These are phyloP conservation scores for Rubia peregrina DNA, from an alignment of 305 asterid species.

Conservation along the genomic window DNA sequence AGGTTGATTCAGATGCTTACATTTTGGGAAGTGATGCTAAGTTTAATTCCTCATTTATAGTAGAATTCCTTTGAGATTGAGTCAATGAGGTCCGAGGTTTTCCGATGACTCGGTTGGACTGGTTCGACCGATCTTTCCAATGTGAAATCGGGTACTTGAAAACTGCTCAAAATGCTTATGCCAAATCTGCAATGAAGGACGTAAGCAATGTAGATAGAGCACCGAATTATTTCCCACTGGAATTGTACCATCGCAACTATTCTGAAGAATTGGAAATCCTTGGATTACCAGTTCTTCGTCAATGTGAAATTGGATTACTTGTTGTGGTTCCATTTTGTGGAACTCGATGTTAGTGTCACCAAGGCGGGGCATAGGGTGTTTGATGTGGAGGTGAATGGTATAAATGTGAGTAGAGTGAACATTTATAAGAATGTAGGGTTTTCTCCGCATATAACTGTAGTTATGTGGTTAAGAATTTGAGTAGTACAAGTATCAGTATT, in stretches of 20 bases:
- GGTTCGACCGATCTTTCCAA: constrained; percentile 84
- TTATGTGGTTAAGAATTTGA: constrained; percentile 79
- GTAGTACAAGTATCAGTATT: constrained; percentile 51
- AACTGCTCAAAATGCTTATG: constrained; percentile 23
- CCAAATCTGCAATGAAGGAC: constrained; percentile 47
- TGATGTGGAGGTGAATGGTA: constrained; percentile 62
- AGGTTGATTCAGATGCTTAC: too few species aligned
- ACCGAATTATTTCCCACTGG: constrained; percentile 77
- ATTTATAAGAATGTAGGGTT: constrained; percentile 66
- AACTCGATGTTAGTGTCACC: constrained; percentile 66
- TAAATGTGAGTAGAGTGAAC: constrained; percentile 68
- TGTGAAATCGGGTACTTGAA: constrained; percentile 41
- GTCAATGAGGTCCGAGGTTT: constrained; percentile 59
- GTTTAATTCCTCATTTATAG: constrained; percentile 35
- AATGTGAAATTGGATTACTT: constrained; percentile 87
- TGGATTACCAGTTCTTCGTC: constrained; percentile 64
- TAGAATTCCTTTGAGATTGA: constrained; percentile 19
- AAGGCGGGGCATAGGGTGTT: constrained; percentile 80
- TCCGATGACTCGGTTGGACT: constrained; percentile 54
- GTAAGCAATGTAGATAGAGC: constrained; percentile 42
- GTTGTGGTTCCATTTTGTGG: constrained; percentile 85
- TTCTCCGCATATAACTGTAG: constrained; percentile 76
- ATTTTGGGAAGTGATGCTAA: not conserved
- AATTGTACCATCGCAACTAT: constrained; percentile 66
- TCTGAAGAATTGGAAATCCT: constrained; percentile 28